Evolutionary conservation across 2,329 filamentous ascomycete species (phyloP).

Genomic region (Aphanocladium album): DNA sequence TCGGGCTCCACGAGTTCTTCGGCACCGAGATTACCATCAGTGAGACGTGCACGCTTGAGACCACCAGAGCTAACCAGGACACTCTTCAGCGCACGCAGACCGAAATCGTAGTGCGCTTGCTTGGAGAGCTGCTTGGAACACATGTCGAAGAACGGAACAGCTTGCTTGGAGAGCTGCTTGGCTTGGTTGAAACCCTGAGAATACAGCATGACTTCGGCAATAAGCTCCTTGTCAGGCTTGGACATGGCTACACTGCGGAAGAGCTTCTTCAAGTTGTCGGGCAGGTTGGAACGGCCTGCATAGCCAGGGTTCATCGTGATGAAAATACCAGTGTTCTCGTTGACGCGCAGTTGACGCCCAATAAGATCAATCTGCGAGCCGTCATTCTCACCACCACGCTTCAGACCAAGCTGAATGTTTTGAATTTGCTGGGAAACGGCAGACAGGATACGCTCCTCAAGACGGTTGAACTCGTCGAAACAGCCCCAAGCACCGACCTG

Average conservation of each 20-base stretch:
- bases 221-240: slow-evolving; percentile 98
- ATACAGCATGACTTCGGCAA: slow-evolving; percentile 99
- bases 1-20: slow-evolving; percentile 84
- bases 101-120: slow-evolving; percentile 98
- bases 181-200: slow-evolving; percentile 98
- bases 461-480: slow-evolving; percentile 99
- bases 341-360: slow-evolving; percentile 83
- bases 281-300: slow-evolving; percentile 93
- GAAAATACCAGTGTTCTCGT: slow-evolving; percentile 94
- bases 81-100: slow-evolving; percentile 94
- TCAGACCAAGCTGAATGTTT: slow-evolving; percentile 95
- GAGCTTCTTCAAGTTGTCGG: slow-evolving; percentile 98
- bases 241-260: slow-evolving; percentile 99
- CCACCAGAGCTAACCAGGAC: slow-evolving; percentile 97
- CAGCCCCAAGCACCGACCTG: slow-evolving; percentile 99
- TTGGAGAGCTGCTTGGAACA: slow-evolving; percentile 80
- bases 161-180: slow-evolving; percentile 88
- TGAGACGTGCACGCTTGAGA: slow-evolving; percentile 78
- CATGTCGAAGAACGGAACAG: slow-evolving; percentile 96
- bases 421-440: slow-evolving; percentile 99
- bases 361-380: slow-evolving; percentile 91
- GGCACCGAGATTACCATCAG: slow-evolving; percentile 52
- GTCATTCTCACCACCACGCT: slow-evolving; percentile 74
- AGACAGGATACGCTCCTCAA: slow-evolving; percentile 95
- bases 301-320: slow-evolving; percentile 99